Evolutionary conservation across 78 protist genomes (phyloP).

Genomic region (Dictyostelium citrinum): DNA sequence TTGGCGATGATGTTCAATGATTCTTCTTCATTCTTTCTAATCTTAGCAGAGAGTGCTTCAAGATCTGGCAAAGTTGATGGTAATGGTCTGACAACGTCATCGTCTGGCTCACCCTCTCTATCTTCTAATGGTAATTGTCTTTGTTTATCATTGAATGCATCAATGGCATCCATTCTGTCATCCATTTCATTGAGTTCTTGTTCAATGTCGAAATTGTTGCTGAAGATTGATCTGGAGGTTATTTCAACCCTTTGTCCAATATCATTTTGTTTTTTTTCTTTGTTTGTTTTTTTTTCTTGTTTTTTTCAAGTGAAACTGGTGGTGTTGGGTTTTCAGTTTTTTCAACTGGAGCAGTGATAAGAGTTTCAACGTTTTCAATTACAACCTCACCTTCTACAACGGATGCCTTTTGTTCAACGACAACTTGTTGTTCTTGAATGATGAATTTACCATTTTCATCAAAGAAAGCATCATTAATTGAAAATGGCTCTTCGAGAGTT

Average conservation of each 20-base stretch:
- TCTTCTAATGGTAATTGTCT: neutral
- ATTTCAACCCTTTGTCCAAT: too few species aligned
- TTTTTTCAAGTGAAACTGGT: too few species aligned
- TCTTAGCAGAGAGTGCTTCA: neutral
- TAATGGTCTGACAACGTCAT: neutral
- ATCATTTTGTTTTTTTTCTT: too few species aligned
- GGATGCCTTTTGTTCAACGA: neutral
- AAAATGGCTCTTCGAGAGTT: neutral
- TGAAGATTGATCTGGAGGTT: too few species aligned
- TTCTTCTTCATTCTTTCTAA: neutral
- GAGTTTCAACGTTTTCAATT: neutral
- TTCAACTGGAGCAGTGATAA: neutral
- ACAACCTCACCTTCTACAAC: neutral
- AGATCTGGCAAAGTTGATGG: constrained; percentile 31
- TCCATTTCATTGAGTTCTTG: too few species aligned
- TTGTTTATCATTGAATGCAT: neutral
- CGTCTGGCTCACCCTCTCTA: neutral
- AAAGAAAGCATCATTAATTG: neutral
- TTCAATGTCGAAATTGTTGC: too few species aligned
- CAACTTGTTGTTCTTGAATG: neutral
- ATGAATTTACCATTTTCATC: neutral
- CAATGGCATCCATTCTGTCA: neutral
- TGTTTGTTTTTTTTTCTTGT: too few species aligned
- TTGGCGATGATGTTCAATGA: constrained; percentile 2
- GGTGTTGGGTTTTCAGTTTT: too few species aligned